Base-by-base conservation (phyloP, 2,329 filamentous ascomycete species). In the Neophaeococcomyces aloes region DNA sequence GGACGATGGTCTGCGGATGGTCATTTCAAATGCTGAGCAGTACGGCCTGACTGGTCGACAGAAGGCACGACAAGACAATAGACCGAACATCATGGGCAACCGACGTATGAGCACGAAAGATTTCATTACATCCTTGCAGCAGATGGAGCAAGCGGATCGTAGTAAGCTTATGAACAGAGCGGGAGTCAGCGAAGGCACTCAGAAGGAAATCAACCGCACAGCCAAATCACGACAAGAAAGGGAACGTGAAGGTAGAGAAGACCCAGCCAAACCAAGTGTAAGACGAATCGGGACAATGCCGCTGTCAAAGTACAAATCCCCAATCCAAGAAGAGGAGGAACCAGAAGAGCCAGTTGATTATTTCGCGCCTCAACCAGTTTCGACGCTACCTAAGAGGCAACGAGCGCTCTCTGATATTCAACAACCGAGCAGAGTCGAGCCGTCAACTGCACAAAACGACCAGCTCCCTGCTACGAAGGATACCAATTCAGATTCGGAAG, bases 81-180 rank as follows among this genome's bases (percentile, higher is more conserved):
- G 46, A 10, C 48, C 51, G 19, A 51, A 48, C n/a, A 31, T 29
- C 11, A 49, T 47, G 2, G 49, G 48, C 30, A 76, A 75, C 29
- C 67, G 70, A 14, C 68, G 78, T 33, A 76, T 81, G 74, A 78
- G 70, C 62, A 81, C 79, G 54, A 64, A 70, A 3, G 76, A 81
- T 48, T 81, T 81, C 56, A 78, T 81, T 55, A 63, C 72, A 46
- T 72, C 79, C 53, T 76, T 81, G 59, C 70, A 74, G 45, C 63
- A 69, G 15, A 65, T 81, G 57, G 76, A 79, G 17, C 33, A 29
- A 29, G 13, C 33, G 13, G 34, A 10, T 35, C 39, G 39, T n/a
- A 30, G 34, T 21, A 13, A 25, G 15, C 30, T 11, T 6, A 42
- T 42, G 39, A 42, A 29, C 31, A 19, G 35, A 25, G 39, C 39